Evolutionary conservation across 164 flowering plant genomes (phyloP).

Genomic region (Echeveria elegans): DNA sequence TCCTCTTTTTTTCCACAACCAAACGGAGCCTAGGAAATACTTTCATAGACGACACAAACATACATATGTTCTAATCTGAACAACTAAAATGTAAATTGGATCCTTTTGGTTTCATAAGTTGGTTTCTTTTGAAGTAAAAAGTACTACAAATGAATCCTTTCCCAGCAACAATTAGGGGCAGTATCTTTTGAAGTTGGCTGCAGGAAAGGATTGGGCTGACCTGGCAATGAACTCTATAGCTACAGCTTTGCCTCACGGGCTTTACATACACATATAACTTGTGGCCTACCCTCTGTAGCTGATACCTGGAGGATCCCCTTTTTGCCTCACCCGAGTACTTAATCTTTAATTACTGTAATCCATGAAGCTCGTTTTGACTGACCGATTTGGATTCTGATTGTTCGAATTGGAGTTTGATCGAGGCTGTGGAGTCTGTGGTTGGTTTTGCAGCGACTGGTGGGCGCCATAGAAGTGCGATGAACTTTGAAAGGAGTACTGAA

Average conservation of each 20-base stretch:
- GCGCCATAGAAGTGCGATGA: conserved; percentile 25
- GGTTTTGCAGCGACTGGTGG: conserved; percentile 33
- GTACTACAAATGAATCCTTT: no score
- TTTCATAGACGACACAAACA: no score
- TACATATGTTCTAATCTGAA: no score
- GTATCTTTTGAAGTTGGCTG: neutral
- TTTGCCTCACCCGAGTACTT: neutral
- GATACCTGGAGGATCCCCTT: neutral
- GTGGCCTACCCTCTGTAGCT: conserved; percentile 2
- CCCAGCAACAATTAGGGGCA: no score
- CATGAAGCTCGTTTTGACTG: conserved; percentile 37
- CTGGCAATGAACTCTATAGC: neutral
- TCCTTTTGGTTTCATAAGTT: no score
- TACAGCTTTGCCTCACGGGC: neutral
- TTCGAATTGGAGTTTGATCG: conserved; percentile 28
- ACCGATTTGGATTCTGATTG: conserved; percentile 28
- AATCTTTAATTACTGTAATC: conserved; percentile 39
- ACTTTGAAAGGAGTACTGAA: conserved; percentile 30
- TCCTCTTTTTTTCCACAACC: no score
- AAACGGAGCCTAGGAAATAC: no score
- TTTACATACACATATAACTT: conserved; percentile 1
- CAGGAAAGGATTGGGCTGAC: neutral
- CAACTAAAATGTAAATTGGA: no score
- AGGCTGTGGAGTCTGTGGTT: conserved; percentile 31
- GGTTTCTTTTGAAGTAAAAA: no score